A percentile compares a stretch with the other conserved stretches of the same genome.
Conservation (phyloP, 2,329 filamentous ascomycete species). For the Daldinia sp. region DNA sequence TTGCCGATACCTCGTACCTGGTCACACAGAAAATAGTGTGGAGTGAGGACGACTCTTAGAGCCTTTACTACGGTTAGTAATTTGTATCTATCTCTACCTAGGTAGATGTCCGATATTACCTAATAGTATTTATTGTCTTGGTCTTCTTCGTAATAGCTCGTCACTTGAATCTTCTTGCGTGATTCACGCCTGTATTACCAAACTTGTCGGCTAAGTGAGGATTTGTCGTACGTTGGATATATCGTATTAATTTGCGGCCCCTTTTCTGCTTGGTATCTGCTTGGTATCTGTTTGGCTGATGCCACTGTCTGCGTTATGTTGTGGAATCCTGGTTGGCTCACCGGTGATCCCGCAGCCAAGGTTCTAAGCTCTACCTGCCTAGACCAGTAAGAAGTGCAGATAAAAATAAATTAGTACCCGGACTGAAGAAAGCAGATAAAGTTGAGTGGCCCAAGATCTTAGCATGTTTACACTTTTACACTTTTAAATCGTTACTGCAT, state of each 20-base stretch:
- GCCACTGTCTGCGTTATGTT: conserved; percentile 14
- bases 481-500: conserved; percentile 10
- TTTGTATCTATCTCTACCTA: too few relatives aligned
- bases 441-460: background rate
- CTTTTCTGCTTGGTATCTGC: background rate
- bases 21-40: background rate
- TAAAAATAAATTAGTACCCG: conserved; percentile 34
- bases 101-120: background rate
- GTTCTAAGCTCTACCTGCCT: background rate
- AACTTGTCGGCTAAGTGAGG: background rate
- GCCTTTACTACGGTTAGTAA: too few relatives aligned
- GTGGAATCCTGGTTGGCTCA: conserved; percentile 17
- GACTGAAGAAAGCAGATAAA: conserved; percentile 10
- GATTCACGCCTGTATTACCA: background rate
- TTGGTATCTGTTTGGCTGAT: conserved; percentile 21
- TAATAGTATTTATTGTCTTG: background rate
- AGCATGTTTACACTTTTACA: background rate
- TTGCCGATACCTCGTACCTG: conserved; percentile 21
- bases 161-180: background rate
- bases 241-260: conserved; percentile 7
- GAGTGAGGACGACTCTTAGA: background rate
- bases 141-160: background rate
- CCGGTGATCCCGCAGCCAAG: conserved; percentile 9
- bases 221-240: conserved; percentile 24
- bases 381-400: conserved; percentile 8